Evolutionary conservation across 305 asterid genomes (phyloP).

Genomic region (Ruellia speciosa): DNA sequence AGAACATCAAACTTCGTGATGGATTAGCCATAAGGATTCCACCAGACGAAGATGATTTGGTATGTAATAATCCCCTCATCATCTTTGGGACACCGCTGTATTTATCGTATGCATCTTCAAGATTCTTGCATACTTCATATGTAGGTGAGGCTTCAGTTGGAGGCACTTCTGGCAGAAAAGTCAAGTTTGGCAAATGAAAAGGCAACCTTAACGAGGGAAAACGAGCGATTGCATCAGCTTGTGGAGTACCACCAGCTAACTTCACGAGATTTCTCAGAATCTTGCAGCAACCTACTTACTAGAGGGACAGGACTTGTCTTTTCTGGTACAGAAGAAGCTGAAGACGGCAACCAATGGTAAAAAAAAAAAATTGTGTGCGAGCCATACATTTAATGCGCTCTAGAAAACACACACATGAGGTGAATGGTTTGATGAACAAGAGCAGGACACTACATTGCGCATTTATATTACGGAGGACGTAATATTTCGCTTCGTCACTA

Average conservation of each 20-base stretch:
- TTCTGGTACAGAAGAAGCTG: not conserved
- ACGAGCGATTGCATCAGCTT: slow-evolving; percentile 74
- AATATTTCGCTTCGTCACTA: too few relatives aligned
- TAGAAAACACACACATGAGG: too few relatives aligned
- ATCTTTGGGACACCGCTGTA: not conserved
- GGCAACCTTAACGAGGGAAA: slow-evolving; percentile 72
- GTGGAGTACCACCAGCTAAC: slow-evolving; percentile 88
- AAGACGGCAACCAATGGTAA: not conserved
- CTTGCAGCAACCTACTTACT: not conserved
- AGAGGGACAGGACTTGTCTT: not conserved
- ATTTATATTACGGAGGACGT: too few relatives aligned
- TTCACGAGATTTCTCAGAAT: slow-evolving; percentile 37
- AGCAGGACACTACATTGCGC: too few relatives aligned
- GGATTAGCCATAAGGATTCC: slow-evolving; percentile 39
- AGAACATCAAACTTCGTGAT: slow-evolving; percentile 66
- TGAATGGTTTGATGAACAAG: too few relatives aligned
- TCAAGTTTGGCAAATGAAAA: slow-evolving; percentile 88
- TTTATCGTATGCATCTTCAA: too few relatives aligned
- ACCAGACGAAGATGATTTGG: slow-evolving; percentile 89
- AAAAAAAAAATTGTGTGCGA: too few relatives aligned
- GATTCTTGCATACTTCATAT: not conserved
- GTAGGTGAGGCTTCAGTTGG: slow-evolving; percentile 90
- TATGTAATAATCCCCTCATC: slow-evolving; percentile 10
- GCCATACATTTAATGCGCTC: too few relatives aligned
- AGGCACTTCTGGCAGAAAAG: slow-evolving; percentile 82